Base-by-base conservation (phyloP, 106 monocot genomes). In the Acorus calamus region DNA sequence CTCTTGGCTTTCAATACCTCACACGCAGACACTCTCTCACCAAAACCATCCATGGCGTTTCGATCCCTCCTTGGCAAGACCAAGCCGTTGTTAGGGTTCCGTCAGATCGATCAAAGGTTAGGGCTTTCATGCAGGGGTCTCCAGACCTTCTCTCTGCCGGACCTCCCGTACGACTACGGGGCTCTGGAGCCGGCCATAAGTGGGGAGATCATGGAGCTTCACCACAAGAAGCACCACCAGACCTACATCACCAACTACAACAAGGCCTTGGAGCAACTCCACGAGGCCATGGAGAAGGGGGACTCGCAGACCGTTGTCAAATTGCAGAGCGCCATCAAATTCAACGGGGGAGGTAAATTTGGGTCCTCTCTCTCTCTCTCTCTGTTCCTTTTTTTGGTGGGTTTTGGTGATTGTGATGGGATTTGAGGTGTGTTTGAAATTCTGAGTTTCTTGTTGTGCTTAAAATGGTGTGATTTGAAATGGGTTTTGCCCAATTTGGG, bases 161-260 rank as follows among this genome's bases (percentile, higher is more conserved):
- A 96, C 66, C 80, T 96, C 54, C 57, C 84, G 14, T 96, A 96
- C 71, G 90, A 96, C 65, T 96, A 84, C 49, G 84, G 87, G 65
- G 90, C 90, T 1, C 85, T 96, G 53, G 96, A 96, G 65, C 96
- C 96, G 42, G 84, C 81, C 11, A 91, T 96, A 71, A 91, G 87
- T 74, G 96, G 87, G 0, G 96, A 96, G 82, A 96, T 96, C 84
- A 96, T 96, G 96, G 53, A 70, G 69, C 70, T 96, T 67, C 96
- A 96, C 64, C 96, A 96, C 69, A 80, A 87, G 76, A 96, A 96
- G 82, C 96, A 96, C 63, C 96, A 96, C 70, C 90, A 90, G 78
- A 74, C 96, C 11, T 96, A 96, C 73, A 59, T 96, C 57, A 83
- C 87, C 59, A 96, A 96, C 75, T 96, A 85, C 78, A 96, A 96